Conservation (phyloP, 2,329 filamentous ascomycete species). For the Penicillium sp. region DNA sequence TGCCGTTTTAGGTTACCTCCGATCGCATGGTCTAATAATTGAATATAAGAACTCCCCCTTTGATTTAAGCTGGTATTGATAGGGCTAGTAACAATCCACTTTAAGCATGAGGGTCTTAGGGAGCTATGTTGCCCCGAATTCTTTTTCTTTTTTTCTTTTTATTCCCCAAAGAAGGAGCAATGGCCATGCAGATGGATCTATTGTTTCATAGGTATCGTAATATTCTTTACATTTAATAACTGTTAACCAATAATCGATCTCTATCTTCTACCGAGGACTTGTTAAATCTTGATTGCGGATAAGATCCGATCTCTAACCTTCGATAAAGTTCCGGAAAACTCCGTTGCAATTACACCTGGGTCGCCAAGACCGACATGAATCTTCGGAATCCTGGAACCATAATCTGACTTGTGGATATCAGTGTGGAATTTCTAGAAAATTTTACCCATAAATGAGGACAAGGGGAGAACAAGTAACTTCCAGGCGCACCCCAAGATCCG, state of each 20-base stretch:
- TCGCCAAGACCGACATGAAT: background rate
- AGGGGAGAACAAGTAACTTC: too few relatives aligned
- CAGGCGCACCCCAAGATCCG: too few relatives aligned
- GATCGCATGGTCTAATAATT: background rate
- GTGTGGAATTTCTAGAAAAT: too few relatives aligned
- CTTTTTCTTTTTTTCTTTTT: too few relatives aligned
- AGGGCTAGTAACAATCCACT: background rate
- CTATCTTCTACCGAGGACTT: background rate
- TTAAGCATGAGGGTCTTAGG: too few relatives aligned
- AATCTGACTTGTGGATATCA: too few relatives aligned
- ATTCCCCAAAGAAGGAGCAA: background rate
- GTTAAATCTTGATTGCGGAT: background rate
- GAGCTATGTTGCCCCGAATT: too few relatives aligned
- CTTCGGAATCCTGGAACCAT: background rate
- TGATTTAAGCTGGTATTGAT: background rate
- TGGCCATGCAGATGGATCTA: background rate
- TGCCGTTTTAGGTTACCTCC: background rate
- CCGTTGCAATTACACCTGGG: background rate
- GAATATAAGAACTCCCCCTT: too few relatives aligned
- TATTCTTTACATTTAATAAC: background rate
- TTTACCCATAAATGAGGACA: too few relatives aligned
- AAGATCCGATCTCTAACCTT: background rate
- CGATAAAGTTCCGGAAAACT: background rate
- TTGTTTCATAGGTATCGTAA: background rate
- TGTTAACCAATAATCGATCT: background rate